Evolutionary conservation across 1,284 basidiomycete genomes (phyloP).

Genomic region (Tylopilus sp.): DNA sequence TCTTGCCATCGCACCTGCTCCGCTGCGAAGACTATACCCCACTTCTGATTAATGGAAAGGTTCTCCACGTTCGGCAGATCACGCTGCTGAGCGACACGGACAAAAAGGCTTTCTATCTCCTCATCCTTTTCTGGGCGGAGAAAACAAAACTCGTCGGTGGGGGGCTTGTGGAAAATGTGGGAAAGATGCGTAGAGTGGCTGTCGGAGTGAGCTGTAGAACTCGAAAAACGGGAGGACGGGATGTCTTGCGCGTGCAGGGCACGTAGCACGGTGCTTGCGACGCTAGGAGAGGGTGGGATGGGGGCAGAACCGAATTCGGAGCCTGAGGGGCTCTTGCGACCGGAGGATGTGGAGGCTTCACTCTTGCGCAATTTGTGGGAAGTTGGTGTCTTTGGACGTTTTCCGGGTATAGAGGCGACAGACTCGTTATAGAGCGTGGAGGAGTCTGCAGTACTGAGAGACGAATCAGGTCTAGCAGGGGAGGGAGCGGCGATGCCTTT

Average conservation of each 20-base stretch:
- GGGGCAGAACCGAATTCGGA: conserved; percentile 46
- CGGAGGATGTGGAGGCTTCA: conserved; percentile 47
- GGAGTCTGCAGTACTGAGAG: conserved; percentile 53
- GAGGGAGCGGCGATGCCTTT: conserved; percentile 38
- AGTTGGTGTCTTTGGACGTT: conserved; percentile 37
- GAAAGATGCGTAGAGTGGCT: conserved; percentile 54
- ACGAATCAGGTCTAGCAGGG: conserved; percentile 43
- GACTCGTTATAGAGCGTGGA: conserved; percentile 55
- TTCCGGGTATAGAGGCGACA: conserved; percentile 33
- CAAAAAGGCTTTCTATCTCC: conserved; percentile 75
- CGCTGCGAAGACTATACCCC: conserved; percentile 85
- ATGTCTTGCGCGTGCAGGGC: conserved; percentile 52
- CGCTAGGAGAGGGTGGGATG: conserved; percentile 35
- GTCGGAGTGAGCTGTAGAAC: conserved; percentile 46
- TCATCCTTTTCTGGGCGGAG: conserved; percentile 67
- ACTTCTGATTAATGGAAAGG: conserved; percentile 81
- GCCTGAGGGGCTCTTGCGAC: conserved; percentile 40
- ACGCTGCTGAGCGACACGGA: conserved; percentile 65
- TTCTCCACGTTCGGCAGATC: conserved; percentile 57
- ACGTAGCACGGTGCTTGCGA: conserved; percentile 39
- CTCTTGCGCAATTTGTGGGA: conserved; percentile 47
- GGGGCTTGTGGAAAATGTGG: conserved; percentile 49
- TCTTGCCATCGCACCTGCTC: conserved; percentile 78
- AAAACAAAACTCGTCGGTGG: conserved; percentile 63
- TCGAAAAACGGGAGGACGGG: conserved; percentile 57